Evolutionary conservation across 768 basidiomycete species (phyloP).

Genomic region (Pleurotus giganteus): DNA sequence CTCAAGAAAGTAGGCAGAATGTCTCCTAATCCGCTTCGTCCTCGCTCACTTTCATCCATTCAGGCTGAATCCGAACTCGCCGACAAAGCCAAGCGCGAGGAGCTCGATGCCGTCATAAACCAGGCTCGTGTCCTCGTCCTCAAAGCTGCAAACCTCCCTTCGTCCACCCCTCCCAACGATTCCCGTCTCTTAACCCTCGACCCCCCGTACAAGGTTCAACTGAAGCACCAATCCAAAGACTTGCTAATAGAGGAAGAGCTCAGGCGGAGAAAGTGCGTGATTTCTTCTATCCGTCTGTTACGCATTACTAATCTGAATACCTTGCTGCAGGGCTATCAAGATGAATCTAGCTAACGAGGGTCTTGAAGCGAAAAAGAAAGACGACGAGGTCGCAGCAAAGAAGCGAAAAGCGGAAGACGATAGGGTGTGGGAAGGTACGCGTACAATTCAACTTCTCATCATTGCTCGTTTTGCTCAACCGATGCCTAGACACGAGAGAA

Average conservation of each 20-base stretch:
- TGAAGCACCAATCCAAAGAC: constrained; percentile 76
- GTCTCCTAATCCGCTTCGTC: background rate
- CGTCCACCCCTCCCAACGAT: constrained; percentile 58
- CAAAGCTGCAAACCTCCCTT: constrained; percentile 59
- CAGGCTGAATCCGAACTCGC: constrained; percentile 85
- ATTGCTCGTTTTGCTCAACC: background rate
- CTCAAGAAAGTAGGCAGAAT: constrained; percentile 74
- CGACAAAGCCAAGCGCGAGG: constrained; percentile 75
- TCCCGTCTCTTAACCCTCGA: constrained; percentile 47
- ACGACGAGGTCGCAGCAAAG: constrained; percentile 71
- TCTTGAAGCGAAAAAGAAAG: constrained; percentile 89
- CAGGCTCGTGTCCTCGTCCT: constrained; percentile 72
- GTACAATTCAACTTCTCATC: background rate
- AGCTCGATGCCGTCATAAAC: constrained; percentile 75
- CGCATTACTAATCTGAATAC: constrained; percentile 5
- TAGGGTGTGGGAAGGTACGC: constrained; percentile 82
- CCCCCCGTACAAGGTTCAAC: constrained; percentile 65
- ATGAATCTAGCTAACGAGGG: constrained; percentile 92
- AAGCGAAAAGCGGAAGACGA: constrained; percentile 92
- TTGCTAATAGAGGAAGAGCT: constrained; percentile 90
- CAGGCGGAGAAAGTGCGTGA: constrained; percentile 71
- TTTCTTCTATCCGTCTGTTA: background rate
- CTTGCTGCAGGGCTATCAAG: constrained; percentile 68
- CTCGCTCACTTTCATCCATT: background rate
- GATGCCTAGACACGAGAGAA: constrained; percentile 61